Evolutionary conservation across 108 stramenopile genomes (phyloP).

Genomic region (Ochromonas danica): DNA sequence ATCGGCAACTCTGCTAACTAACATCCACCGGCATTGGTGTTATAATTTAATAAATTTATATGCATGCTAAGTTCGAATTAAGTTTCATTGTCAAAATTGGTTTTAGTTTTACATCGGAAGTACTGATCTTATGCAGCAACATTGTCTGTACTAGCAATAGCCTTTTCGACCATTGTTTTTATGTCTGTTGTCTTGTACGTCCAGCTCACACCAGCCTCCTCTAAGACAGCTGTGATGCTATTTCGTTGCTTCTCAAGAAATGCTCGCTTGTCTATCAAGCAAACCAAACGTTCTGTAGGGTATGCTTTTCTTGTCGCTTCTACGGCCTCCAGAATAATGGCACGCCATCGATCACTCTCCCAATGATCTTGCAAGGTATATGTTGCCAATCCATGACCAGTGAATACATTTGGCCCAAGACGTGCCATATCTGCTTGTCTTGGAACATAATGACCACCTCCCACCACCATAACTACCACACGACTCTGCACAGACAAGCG

Average conservation of each 20-base stretch:
- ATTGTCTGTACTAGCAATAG: no score
- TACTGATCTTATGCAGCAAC: no score
- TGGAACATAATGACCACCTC: slow-evolving; percentile 29
- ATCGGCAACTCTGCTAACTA: no score
- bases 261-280: neutral
- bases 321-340: neutral
- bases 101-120: no score
- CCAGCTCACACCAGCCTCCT: neutral
- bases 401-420: neutral
- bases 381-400: slow-evolving; percentile 11
- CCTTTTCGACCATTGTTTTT: no score
- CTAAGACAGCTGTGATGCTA: neutral
- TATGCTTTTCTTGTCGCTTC: neutral
- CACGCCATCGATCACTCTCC: neutral
- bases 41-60: no score
- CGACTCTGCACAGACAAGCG: no score
- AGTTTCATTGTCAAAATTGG: no score
- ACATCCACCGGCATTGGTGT: no score
- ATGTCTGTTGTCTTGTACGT: neutral
- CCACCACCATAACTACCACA: neutral
- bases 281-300: neutral
- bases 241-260: neutral
- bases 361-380: neutral
- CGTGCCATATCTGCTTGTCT: neutral
- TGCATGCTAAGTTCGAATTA: no score